A percentile compares a stretch with the other conserved stretches of the same genome.
Evolutionary conservation across 192 early-diverging fungal genomes (phyloP).

Genomic region (Pilobolus umbonatus): DNA sequence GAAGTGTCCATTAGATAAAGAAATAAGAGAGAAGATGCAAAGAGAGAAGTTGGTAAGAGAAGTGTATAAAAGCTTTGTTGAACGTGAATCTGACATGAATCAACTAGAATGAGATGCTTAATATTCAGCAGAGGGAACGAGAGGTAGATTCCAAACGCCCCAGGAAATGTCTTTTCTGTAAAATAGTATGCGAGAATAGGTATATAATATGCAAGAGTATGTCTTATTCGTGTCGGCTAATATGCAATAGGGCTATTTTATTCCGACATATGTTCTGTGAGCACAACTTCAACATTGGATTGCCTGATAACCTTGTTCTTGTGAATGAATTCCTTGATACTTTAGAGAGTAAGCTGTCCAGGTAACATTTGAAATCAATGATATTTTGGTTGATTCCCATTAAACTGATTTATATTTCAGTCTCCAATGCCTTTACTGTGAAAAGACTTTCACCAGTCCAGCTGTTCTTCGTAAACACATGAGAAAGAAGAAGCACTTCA

Average conservation of each 20-base stretch:
- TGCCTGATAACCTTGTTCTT: conserved; percentile 85
- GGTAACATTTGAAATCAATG: conserved; percentile 25
- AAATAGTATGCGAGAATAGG: conserved; percentile 65
- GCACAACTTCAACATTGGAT: conserved; percentile 92
- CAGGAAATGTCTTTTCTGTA: conserved; percentile 93
- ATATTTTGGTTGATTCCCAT: neutral
- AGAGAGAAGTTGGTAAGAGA: conserved; percentile 52
- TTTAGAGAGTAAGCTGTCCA: conserved; percentile 65
- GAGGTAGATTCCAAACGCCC: conserved; percentile 57
- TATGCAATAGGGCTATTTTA: conserved; percentile 46
- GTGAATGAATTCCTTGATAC: conserved; percentile 78
- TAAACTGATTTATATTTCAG: conserved; percentile 18
- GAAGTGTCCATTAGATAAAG: conserved; percentile 50
- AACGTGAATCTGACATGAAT: neutral
- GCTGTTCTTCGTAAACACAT: conserved; percentile 92
- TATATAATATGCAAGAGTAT: conserved; percentile 12
- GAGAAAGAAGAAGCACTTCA: conserved; percentile 98
- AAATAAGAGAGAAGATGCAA: conserved; percentile 70
- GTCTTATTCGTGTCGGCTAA: neutral
- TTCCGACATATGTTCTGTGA: conserved; percentile 89
- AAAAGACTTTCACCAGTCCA: conserved; percentile 83
- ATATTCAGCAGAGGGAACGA: conserved; percentile 68
- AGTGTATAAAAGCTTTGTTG: neutral
- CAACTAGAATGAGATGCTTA: conserved; percentile 58
- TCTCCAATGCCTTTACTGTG: conserved; percentile 88